These are phyloP conservation scores for Kazachstania martiniae DNA, from an alignment of 805 yeast species.

Conservation along the genomic window DNA sequence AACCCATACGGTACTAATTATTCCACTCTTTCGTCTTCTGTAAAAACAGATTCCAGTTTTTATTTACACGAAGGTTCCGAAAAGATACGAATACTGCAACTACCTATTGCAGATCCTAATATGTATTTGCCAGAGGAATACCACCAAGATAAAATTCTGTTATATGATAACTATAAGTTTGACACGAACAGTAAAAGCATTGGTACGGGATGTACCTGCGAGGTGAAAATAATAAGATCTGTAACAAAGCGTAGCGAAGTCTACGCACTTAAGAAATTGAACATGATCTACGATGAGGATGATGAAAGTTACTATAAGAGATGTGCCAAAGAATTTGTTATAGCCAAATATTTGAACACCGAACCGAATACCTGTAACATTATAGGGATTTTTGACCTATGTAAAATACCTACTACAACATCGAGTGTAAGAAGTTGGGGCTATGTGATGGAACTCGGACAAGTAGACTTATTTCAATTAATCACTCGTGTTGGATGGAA, in stretches of 20 bases:
- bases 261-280: constrained; percentile 58
- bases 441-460: constrained; percentile 54
- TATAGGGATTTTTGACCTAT: constrained; percentile 8
- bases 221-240: constrained; percentile 40
- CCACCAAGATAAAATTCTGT: constrained; percentile 36
- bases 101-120: constrained; percentile 60
- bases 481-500: constrained; percentile 54
- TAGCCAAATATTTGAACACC: constrained; percentile 38
- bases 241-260: constrained; percentile 26
- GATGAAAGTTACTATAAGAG: constrained; percentile 56
- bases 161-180: constrained; percentile 46
- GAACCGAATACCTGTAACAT: constrained; percentile 4
- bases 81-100: constrained; percentile 37
- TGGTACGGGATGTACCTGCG: constrained; percentile 67
- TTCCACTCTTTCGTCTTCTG: constrained; percentile 1
- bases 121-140: constrained; percentile 45
- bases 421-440: constrained; percentile 65
- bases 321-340: constrained; percentile 51
- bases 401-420: constrained; percentile 43
- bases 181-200: constrained; percentile 33
- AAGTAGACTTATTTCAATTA: constrained; percentile 50
- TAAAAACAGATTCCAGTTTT: constrained; percentile 17
- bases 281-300: constrained; percentile 48
- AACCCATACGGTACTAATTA: constrained; percentile 46
- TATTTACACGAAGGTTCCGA: constrained; percentile 28